Base-by-base conservation (phyloP, 345 rosid species). In the Dipteronia dyeriana region DNA sequence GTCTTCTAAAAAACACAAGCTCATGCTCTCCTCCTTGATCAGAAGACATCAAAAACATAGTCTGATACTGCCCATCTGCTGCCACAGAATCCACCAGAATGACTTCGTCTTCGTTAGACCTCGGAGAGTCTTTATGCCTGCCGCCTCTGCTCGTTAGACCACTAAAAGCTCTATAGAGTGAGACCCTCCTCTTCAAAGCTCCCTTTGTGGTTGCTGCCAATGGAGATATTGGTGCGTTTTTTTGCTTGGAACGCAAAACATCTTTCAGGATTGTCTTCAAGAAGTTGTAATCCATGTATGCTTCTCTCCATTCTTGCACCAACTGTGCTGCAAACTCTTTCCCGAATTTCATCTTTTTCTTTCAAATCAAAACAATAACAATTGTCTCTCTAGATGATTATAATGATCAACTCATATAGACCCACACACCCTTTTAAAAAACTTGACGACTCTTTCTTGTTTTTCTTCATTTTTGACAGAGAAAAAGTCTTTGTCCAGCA, bases 271-370 rank as follows among this genome's bases (percentile, higher is more conserved):
- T 41, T 41, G 45, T 1, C 45, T 41, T 41, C 45, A 41, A 41
- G 45, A 7, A 41, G 45, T 74, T 76, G 54, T 91, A 91, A 70
- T 93, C 91, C 87, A 87, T 63, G 34, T 88, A 91, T 11, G 95
- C 96, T 45, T 86, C 91, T 1, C 84, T 83, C 94, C 97, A 93
- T 74, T 93, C 94, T 0, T 90, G 91, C 63, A 91, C 97, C 87
- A 78, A 90, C 84, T 85, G 89, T 56, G 82, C 81, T 88, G 86
- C 89, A 54, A 84, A 91, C 57, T 84, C 75, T 72, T 91, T 93
- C 5, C 92, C 90, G 9, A 88, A 93, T 79, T 85, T 87, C 97
- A 93, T 91, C 51, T 76, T 81, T 12, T 25, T 57, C 56, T 22
- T 39, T 71, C 25, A 56, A n/a, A 34, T 34, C 17, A 31, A 7